Evolutionary conservation across 345 rosid species (phyloP), one percentile per base, ranked within the genome.

Genomic region (Orychophragmus violaceus): DNA sequence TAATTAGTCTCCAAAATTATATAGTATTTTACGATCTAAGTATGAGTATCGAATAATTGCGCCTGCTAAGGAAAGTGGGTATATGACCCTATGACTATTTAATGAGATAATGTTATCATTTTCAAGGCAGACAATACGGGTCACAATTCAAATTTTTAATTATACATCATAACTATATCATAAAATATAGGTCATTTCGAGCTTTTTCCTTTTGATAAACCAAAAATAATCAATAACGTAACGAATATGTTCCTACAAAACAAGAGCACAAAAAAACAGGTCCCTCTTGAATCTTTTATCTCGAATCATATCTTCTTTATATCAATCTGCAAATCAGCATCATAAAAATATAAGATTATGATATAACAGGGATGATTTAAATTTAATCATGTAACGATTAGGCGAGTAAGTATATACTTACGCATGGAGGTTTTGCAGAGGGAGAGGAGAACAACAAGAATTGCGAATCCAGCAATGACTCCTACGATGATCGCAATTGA

Each of bases 401-500:
- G 12, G 23, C 28, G 24, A 48, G 23, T 29, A 5, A 17, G 6
- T 60, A 37, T 18, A 49, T 18, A 46, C 69, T 52, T 71, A 83
- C 91, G 85, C 79, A 67, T 72, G 9, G 85, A 44, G 74, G 56
- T 83, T 64, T 81, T 57, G 78, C 98, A 90, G 14, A 93, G 49
- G 14, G 97, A 89, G 71, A 90, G 97, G 14, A 88, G 78, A 66
- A 93, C 81, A 5, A 93, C 75, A 1, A 93, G 77, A 78, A 88
- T 65, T 13, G 94, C 87, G 0, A 88, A 66, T 58, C 85, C 94
- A 27, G 89, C 96, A 25, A 93, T 57, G 19, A 74, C 80, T 36
- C 98, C 98, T 8, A 93, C 90, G 25, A 85, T 83, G 5, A 90
- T 86, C 57, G 98, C 91, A 0, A 90, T 90, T 21, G 96, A 80